These are phyloP conservation scores for Cutaneotrichosporon mucoides DNA, from an alignment of 1,284 basidiomycete genomes.

Conservation along the genomic window DNA sequence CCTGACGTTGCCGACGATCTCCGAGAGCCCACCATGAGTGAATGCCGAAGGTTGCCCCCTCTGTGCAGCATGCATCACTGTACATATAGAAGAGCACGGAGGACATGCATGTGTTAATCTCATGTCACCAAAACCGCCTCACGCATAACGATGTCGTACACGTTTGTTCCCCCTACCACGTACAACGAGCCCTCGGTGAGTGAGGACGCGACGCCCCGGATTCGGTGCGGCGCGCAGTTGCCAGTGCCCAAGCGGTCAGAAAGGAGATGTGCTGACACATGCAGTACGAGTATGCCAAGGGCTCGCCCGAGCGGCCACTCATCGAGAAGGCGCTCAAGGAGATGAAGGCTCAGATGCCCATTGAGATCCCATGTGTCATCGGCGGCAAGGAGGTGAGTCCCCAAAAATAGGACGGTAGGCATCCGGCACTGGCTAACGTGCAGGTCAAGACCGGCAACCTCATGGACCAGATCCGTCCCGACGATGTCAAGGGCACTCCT, in stretches of 20 bases:
- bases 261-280: no score
- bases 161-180: conserved; percentile 55
- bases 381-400: conserved; percentile 88
- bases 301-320: conserved; percentile 69
- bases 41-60: not conserved
- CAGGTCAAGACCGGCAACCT: conserved; percentile 40
- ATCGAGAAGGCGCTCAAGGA: conserved; percentile 70
- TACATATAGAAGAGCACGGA: not conserved
- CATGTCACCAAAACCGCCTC: not conserved
- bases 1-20: not conserved
- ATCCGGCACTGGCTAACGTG: no score
- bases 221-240: no score
- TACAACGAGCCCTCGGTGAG: conserved; percentile 88
- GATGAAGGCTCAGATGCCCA: conserved; percentile 78
- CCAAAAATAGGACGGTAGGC: no score
- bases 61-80: not conserved
- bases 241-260: no score
- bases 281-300: conserved; percentile 65
- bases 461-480: conserved; percentile 68
- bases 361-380: conserved; percentile 87
- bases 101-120: not conserved
- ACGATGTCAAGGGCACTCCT: conserved; percentile 69
- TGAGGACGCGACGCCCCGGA: conserved; percentile 2
- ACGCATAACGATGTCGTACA: conserved; percentile 1
- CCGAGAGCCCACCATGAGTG: not conserved